Evolutionary conservation across 2,329 filamentous ascomycete genomes (phyloP).

Genomic region (Amauroascus niger): DNA sequence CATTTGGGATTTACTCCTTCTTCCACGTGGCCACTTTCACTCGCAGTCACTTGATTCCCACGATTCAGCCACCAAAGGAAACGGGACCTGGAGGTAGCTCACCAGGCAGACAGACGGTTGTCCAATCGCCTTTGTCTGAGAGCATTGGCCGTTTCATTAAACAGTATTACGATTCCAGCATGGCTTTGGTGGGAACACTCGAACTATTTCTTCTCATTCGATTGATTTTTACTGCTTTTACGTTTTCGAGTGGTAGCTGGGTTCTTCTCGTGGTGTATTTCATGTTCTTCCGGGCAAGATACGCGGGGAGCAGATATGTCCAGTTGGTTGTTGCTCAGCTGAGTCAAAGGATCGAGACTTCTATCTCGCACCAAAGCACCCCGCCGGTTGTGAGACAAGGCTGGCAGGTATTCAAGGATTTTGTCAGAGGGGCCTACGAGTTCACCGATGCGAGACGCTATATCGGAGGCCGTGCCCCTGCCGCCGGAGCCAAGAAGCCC

Average conservation of each 20-base stretch:
- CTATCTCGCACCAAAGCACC: constrained; percentile 76
- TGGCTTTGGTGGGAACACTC: constrained; percentile 81
- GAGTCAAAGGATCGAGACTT: constrained; percentile 65
- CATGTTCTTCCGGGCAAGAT: constrained; percentile 81
- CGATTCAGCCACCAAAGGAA: constrained; percentile 58
- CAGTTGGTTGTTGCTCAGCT: constrained; percentile 67
- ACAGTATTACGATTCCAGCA: constrained; percentile 92
- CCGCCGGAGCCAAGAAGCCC: constrained; percentile 38
- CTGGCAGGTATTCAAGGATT: constrained; percentile 71
- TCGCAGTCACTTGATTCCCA: constrained; percentile 84
- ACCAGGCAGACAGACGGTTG: constrained; percentile 36
- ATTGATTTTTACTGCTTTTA: constrained; percentile 65
- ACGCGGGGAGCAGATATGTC: constrained; percentile 85
- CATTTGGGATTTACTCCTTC: constrained; percentile 92
- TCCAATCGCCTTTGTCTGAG: constrained; percentile 59
- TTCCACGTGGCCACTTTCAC: constrained; percentile 98
- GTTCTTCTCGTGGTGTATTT: constrained; percentile 79
- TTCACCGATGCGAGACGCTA: constrained; percentile 71
- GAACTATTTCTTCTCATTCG: constrained; percentile 84
- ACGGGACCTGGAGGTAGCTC: constrained; percentile 47
- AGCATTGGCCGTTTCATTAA: constrained; percentile 89
- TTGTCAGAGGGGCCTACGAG: constrained; percentile 63
- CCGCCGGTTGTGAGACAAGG: constrained; percentile 67
- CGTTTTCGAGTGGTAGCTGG: constrained; percentile 88
- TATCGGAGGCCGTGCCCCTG: constrained; percentile 41